Evolutionary conservation across 129 eudicot genomes (phyloP).

Genomic region (Silybum marianum): DNA sequence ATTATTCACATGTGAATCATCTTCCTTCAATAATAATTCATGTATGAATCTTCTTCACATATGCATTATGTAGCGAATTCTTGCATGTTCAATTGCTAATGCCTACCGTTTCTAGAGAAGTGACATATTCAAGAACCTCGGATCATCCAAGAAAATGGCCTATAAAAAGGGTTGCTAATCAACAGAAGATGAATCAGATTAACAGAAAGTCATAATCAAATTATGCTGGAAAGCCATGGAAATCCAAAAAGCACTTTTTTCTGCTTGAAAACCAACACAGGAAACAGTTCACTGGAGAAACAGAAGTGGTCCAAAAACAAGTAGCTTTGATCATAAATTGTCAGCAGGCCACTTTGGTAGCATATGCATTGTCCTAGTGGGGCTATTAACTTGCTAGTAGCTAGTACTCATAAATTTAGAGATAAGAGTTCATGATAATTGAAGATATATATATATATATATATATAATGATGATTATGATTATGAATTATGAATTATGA

Average conservation of each 20-base stretch:
- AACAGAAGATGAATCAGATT: slow-evolving; percentile 7
- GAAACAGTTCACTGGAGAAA: slow-evolving; percentile 5
- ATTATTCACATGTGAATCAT: background rate
- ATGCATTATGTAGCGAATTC: background rate
- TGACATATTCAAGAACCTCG: background rate
- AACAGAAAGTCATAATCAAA: slow-evolving; percentile 12
- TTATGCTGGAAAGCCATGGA: slow-evolving; percentile 19
- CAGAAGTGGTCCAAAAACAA: slow-evolving; percentile 35
- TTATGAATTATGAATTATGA: slow-evolving; percentile 4
- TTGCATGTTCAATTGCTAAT: background rate
- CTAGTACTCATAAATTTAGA: slow-evolving; percentile 24
- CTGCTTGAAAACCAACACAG: slow-evolving; percentile 7
- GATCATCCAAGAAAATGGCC: background rate
- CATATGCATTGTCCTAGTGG: slow-evolving; percentile 40
- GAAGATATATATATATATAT: background rate
- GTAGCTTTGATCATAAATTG: slow-evolving; percentile 47
- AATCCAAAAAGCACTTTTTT: slow-evolving; percentile 14
- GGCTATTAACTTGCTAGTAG: slow-evolving; percentile 24
- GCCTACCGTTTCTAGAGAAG: background rate
- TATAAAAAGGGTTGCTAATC: background rate
- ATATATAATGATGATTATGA: too few species aligned
- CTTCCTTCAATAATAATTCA: too few species aligned
- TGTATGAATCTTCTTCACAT: too few species aligned
- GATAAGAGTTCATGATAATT: background rate
- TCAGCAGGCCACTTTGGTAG: slow-evolving; percentile 29